These are phyloP conservation scores for Ajuga chamaepitys DNA, from an alignment of 257 asterid genomes.

Conservation along the genomic window DNA sequence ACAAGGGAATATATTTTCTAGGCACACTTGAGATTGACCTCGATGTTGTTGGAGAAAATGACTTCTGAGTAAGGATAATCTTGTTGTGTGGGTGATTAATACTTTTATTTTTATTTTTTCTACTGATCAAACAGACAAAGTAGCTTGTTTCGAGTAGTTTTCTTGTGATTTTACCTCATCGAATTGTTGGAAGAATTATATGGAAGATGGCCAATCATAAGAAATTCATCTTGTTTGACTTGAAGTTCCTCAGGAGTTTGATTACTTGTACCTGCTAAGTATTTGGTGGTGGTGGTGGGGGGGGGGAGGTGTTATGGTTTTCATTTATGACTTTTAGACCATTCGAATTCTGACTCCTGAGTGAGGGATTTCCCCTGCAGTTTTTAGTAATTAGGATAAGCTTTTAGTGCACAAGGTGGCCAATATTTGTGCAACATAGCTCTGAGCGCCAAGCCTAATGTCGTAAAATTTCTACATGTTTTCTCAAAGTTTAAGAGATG, in stretches of 20 bases:
- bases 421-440: too few species aligned
- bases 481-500: slow-evolving; percentile 5
- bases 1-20: background rate
- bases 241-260: background rate
- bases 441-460: too few species aligned
- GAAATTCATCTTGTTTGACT: background rate
- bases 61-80: background rate
- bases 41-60: background rate
- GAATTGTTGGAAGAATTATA: background rate
- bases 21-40: background rate
- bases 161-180: background rate
- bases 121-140: background rate
- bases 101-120: background rate
- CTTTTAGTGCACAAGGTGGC: background rate
- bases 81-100: background rate
- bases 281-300: too few species aligned
- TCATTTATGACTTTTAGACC: background rate
- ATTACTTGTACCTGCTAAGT: too few species aligned
- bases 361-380: background rate
- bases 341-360: background rate
- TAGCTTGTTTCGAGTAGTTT: background rate
- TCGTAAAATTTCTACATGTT: too few species aligned
- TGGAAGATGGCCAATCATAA: background rate
- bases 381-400: background rate
- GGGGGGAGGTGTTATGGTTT: too few species aligned